Percentiles rank a stretch among this genome's conserved stretches.
Conservation (phyloP, 352 stramenopile genomes). For the Phytopythium boreale region DNA sequence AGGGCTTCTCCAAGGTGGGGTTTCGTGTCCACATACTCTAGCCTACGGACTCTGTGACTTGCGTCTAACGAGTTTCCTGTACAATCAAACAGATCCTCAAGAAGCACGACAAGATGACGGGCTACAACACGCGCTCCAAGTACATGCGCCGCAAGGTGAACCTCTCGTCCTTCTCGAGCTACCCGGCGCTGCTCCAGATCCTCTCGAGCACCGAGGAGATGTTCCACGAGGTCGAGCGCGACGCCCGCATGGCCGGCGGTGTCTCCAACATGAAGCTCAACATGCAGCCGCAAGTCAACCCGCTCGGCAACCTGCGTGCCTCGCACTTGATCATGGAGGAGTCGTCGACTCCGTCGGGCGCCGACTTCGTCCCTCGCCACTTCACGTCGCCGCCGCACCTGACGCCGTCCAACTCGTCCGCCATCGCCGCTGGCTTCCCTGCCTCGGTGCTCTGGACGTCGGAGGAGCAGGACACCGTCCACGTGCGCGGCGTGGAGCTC, state of each 20-base stretch:
- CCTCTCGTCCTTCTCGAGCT: slow-evolving; percentile 73
- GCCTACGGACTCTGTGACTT: background rate
- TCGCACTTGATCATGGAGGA: slow-evolving; percentile 11
- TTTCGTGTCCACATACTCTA: background rate
- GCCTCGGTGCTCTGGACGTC: slow-evolving; percentile 46
- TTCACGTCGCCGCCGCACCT: slow-evolving; percentile 41
- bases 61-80: background rate
- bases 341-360: slow-evolving; percentile 30
- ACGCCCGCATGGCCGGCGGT: slow-evolving; percentile 43
- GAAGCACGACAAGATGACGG: slow-evolving; percentile 85
- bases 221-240: slow-evolving; percentile 71
- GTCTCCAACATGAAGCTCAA: slow-evolving; percentile 60
- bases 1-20: slow-evolving; percentile 79
- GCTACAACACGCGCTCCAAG: slow-evolving; percentile 83
- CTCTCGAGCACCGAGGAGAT: slow-evolving; percentile 77
- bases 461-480: slow-evolving; percentile 23
- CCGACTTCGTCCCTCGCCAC: slow-evolving; percentile 7
- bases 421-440: slow-evolving; percentile 34
- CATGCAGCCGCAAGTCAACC: slow-evolving; percentile 24
- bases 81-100: slow-evolving; percentile 54
- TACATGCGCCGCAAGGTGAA: slow-evolving; percentile 86
- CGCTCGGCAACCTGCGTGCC: slow-evolving; percentile 7
- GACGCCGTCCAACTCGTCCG: slow-evolving; percentile 39
- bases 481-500: slow-evolving; percentile 8
- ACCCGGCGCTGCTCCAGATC: slow-evolving; percentile 68